Evolutionary conservation across 2,329 filamentous ascomycete genomes (phyloP).

Genomic region (Ceratocystis cacaofunesta): DNA sequence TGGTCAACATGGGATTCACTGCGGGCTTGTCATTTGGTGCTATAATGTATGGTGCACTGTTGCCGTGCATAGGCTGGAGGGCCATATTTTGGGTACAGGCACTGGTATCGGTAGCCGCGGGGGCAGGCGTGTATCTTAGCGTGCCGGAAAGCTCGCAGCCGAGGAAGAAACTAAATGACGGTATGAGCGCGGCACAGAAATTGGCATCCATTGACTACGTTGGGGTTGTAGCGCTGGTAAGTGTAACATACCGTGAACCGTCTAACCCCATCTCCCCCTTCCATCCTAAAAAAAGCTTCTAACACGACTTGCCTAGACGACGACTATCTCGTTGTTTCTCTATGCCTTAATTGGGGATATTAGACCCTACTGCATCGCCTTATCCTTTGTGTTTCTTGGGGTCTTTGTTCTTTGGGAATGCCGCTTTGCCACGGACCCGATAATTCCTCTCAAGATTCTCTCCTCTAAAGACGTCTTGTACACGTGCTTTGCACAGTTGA

Average conservation of each 20-base stretch:
- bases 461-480: conserved; percentile 55
- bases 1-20: conserved; percentile 60
- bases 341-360: conserved; percentile 53
- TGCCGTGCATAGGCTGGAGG: conserved; percentile 39
- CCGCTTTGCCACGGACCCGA: conserved; percentile 48
- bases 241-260: conserved; percentile 17
- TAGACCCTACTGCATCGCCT: conserved; percentile 40
- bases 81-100: conserved; percentile 59
- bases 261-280: not conserved
- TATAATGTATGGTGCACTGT: conserved; percentile 51
- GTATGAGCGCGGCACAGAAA: conserved; percentile 27
- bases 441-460: conserved; percentile 59
- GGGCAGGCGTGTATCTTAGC: conserved; percentile 46
- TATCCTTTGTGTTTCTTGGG: conserved; percentile 38
- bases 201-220: conserved; percentile 58
- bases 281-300: conserved; percentile 7
- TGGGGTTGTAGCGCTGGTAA: conserved; percentile 51
- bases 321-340: conserved; percentile 56
- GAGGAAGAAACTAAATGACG: not conserved
- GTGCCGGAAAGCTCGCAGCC: conserved; percentile 34
- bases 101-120: conserved; percentile 47
- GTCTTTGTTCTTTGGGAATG: conserved; percentile 50
- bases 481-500: conserved; percentile 58
- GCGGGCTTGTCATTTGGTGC: conserved; percentile 57
- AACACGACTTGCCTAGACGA: conserved; percentile 29